A percentile compares a stretch with the other conserved stretches of the same genome.
These are phyloP conservation scores for Neopestalotiopsis clavispora DNA, from an alignment of 2,329 filamentous ascomycete genomes.

Conservation along the genomic window DNA sequence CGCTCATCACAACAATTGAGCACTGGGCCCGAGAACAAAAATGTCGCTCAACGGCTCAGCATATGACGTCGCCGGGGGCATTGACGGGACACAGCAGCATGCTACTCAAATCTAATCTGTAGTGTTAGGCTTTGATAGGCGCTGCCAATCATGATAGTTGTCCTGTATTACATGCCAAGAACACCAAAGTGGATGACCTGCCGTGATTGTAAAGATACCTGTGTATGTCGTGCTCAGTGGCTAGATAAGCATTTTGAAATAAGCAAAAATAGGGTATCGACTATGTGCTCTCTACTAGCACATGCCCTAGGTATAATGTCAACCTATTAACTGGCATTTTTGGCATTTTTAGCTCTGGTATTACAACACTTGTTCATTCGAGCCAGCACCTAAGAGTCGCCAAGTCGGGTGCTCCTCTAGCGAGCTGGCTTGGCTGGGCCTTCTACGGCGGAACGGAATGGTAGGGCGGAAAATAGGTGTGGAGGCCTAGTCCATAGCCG, in stretches of 20 bases:
- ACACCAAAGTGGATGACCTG: background rate
- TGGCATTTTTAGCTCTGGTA: background rate
- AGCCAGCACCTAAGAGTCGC: background rate
- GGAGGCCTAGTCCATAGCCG: background rate
- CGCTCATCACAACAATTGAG: conserved; percentile 22
- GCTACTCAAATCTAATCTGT: background rate
- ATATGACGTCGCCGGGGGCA: background rate
- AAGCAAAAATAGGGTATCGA: background rate
- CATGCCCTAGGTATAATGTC: background rate
- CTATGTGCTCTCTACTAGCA: background rate
- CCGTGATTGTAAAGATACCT: background rate
- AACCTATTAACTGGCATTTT: background rate
- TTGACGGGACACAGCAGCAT: background rate
- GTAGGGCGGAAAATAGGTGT: background rate
- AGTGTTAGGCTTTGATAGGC: background rate
- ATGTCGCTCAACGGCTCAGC: background rate
- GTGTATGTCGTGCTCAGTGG: no score
- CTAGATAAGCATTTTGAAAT: no score
- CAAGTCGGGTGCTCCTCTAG: background rate
- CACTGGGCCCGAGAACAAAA: conserved; percentile 22
- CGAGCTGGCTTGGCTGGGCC: no score
- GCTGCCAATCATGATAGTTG: no score
- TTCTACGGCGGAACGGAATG: no score
- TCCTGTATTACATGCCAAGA: no score
- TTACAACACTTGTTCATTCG: background rate